Evolutionary conservation across 2,329 filamentous ascomycete genomes (phyloP).

Genomic region (Nemania sp.): DNA sequence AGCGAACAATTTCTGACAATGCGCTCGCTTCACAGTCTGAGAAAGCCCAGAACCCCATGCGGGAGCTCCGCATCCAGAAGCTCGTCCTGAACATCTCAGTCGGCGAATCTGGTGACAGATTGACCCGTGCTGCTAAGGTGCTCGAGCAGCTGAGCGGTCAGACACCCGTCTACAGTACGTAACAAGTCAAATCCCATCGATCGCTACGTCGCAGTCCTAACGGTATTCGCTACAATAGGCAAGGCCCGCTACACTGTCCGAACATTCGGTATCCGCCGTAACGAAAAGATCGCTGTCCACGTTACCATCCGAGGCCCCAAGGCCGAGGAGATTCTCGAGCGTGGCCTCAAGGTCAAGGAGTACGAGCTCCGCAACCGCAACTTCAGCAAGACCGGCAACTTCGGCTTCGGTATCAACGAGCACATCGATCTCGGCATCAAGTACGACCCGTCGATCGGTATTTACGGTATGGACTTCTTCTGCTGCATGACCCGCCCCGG

Average conservation of each 20-base stretch:
- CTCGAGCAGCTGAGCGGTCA: conserved; percentile 99
- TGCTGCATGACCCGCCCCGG: conserved; percentile 99
- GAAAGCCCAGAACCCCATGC: conserved; percentile 97
- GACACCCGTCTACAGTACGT: conserved; percentile 98
- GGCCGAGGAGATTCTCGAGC: conserved; percentile 99
- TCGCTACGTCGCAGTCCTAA: conserved; percentile 19
- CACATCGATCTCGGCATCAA: conserved; percentile 99
- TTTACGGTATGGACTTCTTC: conserved; percentile 99
- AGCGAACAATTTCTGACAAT: conserved; percentile 29
- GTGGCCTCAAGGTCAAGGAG: conserved; percentile 99
- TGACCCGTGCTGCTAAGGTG: conserved; percentile 99
- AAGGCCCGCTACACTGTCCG: conserved; percentile 99
- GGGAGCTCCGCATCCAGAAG: conserved; percentile 84
- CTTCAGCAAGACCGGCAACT: conserved; percentile 99
- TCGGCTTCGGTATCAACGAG: conserved; percentile 99
- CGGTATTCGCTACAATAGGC: conserved; percentile 56
- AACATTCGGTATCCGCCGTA: conserved; percentile 99
- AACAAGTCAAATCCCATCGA: neutral
- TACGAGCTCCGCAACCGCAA: conserved; percentile 99
- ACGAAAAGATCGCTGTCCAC: conserved; percentile 99
- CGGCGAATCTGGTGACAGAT: conserved; percentile 99
- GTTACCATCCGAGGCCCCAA: conserved; percentile 98
- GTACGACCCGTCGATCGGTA: conserved; percentile 97
- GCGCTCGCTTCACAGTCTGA: conserved; percentile 62
- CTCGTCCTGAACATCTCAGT: conserved; percentile 84